Conservation (phyloP, 352 stramenopile species). For the Phytophthora crassamura region DNA sequence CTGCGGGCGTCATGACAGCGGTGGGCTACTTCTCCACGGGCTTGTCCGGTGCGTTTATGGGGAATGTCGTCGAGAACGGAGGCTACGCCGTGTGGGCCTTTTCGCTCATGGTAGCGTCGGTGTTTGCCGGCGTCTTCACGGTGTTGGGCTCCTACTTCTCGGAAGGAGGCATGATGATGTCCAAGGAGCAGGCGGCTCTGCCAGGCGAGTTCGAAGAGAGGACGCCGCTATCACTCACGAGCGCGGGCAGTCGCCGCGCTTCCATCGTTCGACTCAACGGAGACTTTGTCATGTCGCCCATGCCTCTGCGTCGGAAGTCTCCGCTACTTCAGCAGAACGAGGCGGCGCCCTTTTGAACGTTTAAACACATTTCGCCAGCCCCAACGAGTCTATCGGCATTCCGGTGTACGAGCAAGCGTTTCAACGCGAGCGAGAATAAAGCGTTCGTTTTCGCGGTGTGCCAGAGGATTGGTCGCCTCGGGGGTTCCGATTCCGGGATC, state of each 20-base stretch:
- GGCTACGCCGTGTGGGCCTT: constrained; percentile 49
- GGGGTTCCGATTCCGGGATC: constrained; percentile 13
- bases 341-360: constrained; percentile 9
- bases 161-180: constrained; percentile 3
- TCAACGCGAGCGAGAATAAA: constrained; percentile 1
- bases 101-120: constrained; percentile 56
- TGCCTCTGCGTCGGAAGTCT: constrained; percentile 14
- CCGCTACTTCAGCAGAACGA: constrained; percentile 8
- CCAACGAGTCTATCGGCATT: too few species aligned
- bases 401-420: background rate
- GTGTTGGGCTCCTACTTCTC: constrained; percentile 57
- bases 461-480: background rate
- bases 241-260: constrained; percentile 15
- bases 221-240: constrained; percentile 48
- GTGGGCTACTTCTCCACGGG: constrained; percentile 66
- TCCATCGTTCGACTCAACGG: constrained; percentile 25
- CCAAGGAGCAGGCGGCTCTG: constrained; percentile 9
- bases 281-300: constrained; percentile 25
- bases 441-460: background rate
- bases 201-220: constrained; percentile 29
- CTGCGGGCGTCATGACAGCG: constrained; percentile 59
- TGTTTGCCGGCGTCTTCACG: constrained; percentile 59
- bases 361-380: background rate
- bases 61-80: constrained; percentile 43
- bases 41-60: constrained; percentile 43